Evolutionary conservation across 2,329 filamentous ascomycete genomes (phyloP).

Genomic region (Pseudocercospora crystallina): DNA sequence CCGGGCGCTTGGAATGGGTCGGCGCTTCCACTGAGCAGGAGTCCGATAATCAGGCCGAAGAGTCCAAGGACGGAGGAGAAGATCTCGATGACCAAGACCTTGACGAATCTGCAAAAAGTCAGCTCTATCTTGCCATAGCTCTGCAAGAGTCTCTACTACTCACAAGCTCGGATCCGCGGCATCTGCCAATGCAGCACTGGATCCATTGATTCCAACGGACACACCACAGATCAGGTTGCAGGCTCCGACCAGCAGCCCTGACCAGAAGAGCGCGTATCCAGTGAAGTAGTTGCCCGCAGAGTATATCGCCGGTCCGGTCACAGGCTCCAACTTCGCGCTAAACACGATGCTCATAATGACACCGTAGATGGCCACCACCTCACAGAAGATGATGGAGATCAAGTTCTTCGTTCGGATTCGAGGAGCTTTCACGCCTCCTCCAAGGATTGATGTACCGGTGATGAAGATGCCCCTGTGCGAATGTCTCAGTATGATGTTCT

Average conservation of each 20-base stretch:
- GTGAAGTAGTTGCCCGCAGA: conserved; percentile 85
- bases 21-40: conserved; percentile 84
- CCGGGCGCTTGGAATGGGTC: conserved; percentile 59
- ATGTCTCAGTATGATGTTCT: conserved; percentile 21
- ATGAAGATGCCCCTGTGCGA: conserved; percentile 90
- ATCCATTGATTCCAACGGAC: conserved; percentile 96
- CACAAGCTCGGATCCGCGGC: conserved; percentile 88
- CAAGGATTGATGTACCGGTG: conserved; percentile 94
- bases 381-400: conserved; percentile 99
- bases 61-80: conserved; percentile 97
- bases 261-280: conserved; percentile 94
- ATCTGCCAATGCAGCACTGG: conserved; percentile 92
- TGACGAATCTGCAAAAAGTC: conserved; percentile 72
- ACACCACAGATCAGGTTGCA: conserved; percentile 97
- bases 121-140: conserved; percentile 3
- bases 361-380: conserved; percentile 99
- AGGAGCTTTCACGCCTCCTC: conserved; percentile 92
- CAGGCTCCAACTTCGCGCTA: conserved; percentile 75
- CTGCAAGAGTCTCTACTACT: conserved; percentile 38
- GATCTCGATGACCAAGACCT: conserved; percentile 98
- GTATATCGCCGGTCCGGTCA: conserved; percentile 65
- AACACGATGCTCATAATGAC: conserved; percentile 99
- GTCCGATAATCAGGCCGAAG: conserved; percentile 92
- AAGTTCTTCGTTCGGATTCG: conserved; percentile 99
- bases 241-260: conserved; percentile 86